Evolutionary conservation across 2,329 filamentous ascomycete species (phyloP).

Genomic region (Coleophoma eucalyptorum): DNA sequence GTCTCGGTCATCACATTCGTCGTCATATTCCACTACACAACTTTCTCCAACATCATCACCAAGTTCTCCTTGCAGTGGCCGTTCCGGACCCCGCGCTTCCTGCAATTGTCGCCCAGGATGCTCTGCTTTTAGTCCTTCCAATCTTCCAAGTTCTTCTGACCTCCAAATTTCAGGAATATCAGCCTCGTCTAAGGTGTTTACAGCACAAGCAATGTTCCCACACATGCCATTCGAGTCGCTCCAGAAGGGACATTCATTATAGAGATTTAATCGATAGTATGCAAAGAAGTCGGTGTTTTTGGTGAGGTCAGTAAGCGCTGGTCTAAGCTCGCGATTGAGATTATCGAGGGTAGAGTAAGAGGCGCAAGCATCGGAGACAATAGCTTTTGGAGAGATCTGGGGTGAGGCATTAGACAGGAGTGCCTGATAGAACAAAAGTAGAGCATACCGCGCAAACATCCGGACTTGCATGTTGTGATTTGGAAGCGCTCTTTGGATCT

Average conservation of each 20-base stretch:
- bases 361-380: conserved; percentile 90
- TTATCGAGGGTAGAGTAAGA: conserved; percentile 88
- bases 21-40: conserved; percentile 95
- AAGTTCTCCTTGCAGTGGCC: conserved; percentile 76
- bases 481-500: conserved; percentile 27
- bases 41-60: conserved; percentile 89
- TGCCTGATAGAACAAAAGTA: conserved; percentile 22
- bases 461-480: conserved; percentile 30
- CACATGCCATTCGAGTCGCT: conserved; percentile 89
- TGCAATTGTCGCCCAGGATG: conserved; percentile 79
- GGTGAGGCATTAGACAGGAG: conserved; percentile 26
- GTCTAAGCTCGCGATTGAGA: conserved; percentile 74
- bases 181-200: conserved; percentile 92
- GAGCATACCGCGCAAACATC: conserved; percentile 33
- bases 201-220: conserved; percentile 93
- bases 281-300: conserved; percentile 95
- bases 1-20: conserved; percentile 93
- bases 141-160: conserved; percentile 84
- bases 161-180: conserved; percentile 92
- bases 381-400: conserved; percentile 83
- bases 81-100: conserved; percentile 60
- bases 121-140: conserved; percentile 85
- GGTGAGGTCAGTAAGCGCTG: conserved; percentile 76
- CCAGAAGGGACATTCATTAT: conserved; percentile 96
- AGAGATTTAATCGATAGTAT: conserved; percentile 93